A percentile compares a stretch with the other conserved stretches of the same genome.
Conservation (phyloP, 768 basidiomycete species). For the Xanthoconium stramineum region DNA sequence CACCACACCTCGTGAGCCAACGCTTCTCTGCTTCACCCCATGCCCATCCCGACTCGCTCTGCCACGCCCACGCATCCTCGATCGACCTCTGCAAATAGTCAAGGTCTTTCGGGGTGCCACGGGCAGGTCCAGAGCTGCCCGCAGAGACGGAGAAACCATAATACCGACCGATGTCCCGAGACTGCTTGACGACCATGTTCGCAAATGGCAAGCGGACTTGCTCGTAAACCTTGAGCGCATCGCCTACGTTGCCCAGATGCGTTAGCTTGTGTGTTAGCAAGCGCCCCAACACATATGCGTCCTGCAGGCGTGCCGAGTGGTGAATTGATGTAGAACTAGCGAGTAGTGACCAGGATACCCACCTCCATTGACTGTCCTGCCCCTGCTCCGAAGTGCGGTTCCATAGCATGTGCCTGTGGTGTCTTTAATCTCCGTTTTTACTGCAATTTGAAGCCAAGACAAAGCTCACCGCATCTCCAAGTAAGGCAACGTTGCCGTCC, state of each 20-base stretch:
- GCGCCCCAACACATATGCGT: constrained; percentile 30
- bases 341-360: not conserved
- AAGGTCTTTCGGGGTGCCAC: constrained; percentile 1
- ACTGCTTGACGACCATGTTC: constrained; percentile 18
- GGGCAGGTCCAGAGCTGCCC: not conserved
- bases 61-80: constrained; percentile 20
- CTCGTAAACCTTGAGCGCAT: constrained; percentile 31
- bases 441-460: not conserved
- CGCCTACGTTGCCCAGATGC: constrained; percentile 18
- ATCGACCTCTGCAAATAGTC: constrained; percentile 3
- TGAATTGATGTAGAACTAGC: not conserved
- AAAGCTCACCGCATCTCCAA: constrained; percentile 45
- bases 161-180: constrained; percentile 20
- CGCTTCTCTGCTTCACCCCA: constrained; percentile 14
- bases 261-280: constrained; percentile 25
- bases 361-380: constrained; percentile 54
- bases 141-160: constrained; percentile 16
- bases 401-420: constrained; percentile 44
- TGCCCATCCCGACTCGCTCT: constrained; percentile 3
- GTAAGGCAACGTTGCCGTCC: constrained; percentile 38
- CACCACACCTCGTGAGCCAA: constrained; percentile 3
- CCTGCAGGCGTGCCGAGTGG: constrained; percentile 8
- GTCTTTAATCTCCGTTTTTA: not conserved
- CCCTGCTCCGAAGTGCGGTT: constrained; percentile 45
- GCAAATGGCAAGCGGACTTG: constrained; percentile 30